Evolutionary conservation across 352 stramenopile genomes (phyloP).

Genomic region (Stramenopiles sp.): DNA sequence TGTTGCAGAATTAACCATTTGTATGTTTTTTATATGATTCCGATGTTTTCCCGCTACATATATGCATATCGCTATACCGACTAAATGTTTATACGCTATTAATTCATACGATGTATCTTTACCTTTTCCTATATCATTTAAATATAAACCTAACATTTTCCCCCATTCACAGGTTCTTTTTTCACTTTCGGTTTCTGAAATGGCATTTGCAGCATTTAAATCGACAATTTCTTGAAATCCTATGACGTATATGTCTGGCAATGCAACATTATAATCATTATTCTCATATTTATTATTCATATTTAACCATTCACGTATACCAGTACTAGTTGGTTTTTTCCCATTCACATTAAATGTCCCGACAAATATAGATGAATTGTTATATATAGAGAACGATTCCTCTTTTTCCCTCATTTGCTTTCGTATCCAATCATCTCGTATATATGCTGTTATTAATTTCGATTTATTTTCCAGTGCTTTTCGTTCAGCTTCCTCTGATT

Average conservation of each 20-base stretch:
- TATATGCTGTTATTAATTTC: constrained; percentile 30
- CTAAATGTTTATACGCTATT: constrained; percentile 73
- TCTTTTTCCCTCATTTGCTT: constrained; percentile 40
- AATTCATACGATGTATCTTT: constrained; percentile 28
- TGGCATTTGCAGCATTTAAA: constrained; percentile 95
- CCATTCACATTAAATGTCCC: constrained; percentile 99
- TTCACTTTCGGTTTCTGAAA: constrained; percentile 83
- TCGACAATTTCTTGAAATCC: constrained; percentile 98
- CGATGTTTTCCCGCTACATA: constrained; percentile 63
- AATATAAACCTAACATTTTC: constrained; percentile 55
- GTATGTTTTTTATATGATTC: constrained; percentile 55
- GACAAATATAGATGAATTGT: constrained; percentile 33
- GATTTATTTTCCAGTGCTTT: too few relatives aligned
- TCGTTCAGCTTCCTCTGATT: too few relatives aligned
- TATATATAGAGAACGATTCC: constrained; percentile 37
- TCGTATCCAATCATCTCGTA: constrained; percentile 60
- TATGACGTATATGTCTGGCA: not conserved
- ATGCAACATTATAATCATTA: not conserved
- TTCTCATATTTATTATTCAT: constrained; percentile 21
- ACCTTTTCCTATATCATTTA: constrained; percentile 56
- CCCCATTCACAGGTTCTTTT: constrained; percentile 62
- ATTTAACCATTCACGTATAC: constrained; percentile 47
- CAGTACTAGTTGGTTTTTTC: constrained; percentile 76
- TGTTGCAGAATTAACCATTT: constrained; percentile 67
- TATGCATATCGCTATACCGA: constrained; percentile 87